Percentiles rank a stretch among this genome's conserved stretches.
phyloP scores from a whole-genome alignment of 176 grass and related monocot genomes.

The Puya raimondii region DNA sequence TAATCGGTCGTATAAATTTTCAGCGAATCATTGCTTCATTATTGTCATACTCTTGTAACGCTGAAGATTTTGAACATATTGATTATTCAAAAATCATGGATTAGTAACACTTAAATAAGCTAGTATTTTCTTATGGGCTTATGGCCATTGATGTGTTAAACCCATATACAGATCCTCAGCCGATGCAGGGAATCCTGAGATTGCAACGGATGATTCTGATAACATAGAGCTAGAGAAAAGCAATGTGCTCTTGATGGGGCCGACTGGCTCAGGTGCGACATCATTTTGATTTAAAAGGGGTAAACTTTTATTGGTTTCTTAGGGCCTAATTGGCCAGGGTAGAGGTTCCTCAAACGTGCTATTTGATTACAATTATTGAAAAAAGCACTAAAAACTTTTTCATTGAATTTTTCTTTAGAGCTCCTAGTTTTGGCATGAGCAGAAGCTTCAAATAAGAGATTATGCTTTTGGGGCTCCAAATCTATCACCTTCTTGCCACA shows the following conservation, averaged over 20 bases:
- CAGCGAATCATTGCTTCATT: neutral
- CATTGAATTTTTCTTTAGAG: too few species aligned
- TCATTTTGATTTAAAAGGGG: neutral
- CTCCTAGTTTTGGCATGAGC: too few species aligned
- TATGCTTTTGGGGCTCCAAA: too few species aligned
- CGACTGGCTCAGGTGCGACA: constrained; percentile 74
- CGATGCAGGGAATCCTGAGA: constrained; percentile 37
- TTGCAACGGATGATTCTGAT: constrained; percentile 46
- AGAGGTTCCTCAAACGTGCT: too few species aligned
- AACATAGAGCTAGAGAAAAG: constrained; percentile 99
- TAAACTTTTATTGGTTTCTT: neutral
- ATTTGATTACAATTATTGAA: too few species aligned
- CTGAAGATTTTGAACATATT: constrained; percentile 13
- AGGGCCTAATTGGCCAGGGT: too few species aligned
- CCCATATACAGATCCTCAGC: constrained; percentile 37
- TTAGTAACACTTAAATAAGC: too few species aligned
- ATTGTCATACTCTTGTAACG: neutral
- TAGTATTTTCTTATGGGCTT: neutral
- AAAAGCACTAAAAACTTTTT: too few species aligned
- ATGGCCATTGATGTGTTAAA: constrained; percentile 22
- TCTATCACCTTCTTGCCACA: too few species aligned
- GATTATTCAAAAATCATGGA: too few species aligned
- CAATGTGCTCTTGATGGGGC: constrained; percentile 92
- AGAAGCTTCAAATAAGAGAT: too few species aligned
- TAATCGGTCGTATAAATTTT: neutral